phyloP scores from a whole-genome alignment of 2,329 filamentous ascomycete species.

The Mycosphaerella arachidis region DNA sequence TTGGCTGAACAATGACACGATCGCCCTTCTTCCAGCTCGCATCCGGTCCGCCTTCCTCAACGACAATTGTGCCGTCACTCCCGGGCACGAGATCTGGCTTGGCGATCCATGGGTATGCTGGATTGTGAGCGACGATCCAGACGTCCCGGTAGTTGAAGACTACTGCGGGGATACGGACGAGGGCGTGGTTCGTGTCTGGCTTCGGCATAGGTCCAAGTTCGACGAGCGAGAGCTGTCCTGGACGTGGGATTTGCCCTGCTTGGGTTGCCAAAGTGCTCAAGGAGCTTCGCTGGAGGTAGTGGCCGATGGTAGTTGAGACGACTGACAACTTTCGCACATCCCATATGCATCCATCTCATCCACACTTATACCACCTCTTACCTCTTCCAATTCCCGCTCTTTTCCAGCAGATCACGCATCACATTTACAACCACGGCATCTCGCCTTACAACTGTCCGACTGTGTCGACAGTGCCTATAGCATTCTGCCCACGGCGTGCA shows the following conservation, averaged over 20 bases:
- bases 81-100: conserved; percentile 53
- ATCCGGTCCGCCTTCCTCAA: conserved; percentile 46
- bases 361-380: not conserved
- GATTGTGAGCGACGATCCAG: conserved; percentile 15
- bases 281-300: not conserved
- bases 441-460: not conserved
- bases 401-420: not conserved
- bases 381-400: not conserved
- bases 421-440: not conserved
- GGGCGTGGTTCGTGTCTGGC: conserved; percentile 39
- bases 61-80: conserved; percentile 63
- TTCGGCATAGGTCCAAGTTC: conserved; percentile 21
- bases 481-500: no score
- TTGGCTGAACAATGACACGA: conserved; percentile 52
- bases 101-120: conserved; percentile 15
- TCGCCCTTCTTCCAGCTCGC: conserved; percentile 47
- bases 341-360: no score
- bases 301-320: no score
- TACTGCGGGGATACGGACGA: conserved; percentile 48
- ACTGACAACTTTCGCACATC: no score
- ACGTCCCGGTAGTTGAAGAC: conserved; percentile 51
- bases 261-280: conserved; percentile 18
- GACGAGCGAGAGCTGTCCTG: conserved; percentile 16
- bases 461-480: no score
- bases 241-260: conserved; percentile 23